Conservation (phyloP, 2,329 filamentous ascomycete species). For the Chaetothyriales sp. region DNA sequence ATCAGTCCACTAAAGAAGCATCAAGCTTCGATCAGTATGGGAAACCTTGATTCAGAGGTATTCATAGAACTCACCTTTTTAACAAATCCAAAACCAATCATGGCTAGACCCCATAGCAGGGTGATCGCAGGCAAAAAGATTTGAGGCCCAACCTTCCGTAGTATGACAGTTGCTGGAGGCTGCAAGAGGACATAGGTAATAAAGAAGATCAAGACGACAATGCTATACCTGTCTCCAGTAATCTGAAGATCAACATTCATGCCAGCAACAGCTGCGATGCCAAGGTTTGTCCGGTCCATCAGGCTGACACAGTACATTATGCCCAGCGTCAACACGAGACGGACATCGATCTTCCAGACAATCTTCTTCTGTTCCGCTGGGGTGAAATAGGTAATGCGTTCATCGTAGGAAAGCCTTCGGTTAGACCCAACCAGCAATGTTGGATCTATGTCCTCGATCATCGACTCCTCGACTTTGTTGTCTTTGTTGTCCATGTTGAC, state of each 20-base stretch:
- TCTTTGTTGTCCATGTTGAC: not conserved
- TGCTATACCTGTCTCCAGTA: conserved; percentile 27
- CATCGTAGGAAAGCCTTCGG: conserved; percentile 4
- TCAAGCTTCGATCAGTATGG: not conserved
- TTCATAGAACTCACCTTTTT: not conserved
- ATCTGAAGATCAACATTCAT: conserved; percentile 18
- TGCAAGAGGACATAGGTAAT: conserved; percentile 58
- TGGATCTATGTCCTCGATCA: conserved; percentile 7
- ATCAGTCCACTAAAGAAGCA: conserved; percentile 41
- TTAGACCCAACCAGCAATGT: conserved; percentile 5
- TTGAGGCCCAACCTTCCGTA: conserved; percentile 45
- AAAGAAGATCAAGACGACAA: conserved; percentile 60
- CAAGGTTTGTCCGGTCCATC: conserved; percentile 67
- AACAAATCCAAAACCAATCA: conserved; percentile 21
- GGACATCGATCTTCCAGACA: conserved; percentile 52
- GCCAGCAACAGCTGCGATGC: conserved; percentile 54
- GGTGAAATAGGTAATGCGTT: conserved; percentile 6
- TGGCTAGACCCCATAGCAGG: conserved; percentile 30
- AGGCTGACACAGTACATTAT: conserved; percentile 59
- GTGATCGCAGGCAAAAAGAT: conserved; percentile 20
- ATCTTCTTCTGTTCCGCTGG: conserved; percentile 51
- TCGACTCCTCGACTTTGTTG: conserved; percentile 17
- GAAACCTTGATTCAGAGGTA: too few species aligned
- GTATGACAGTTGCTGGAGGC: conserved; percentile 52
- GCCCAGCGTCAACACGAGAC: conserved; percentile 47